phyloP scores from a whole-genome alignment of 495 filamentous ascomycete species.

The Cairneyella variabilis region DNA sequence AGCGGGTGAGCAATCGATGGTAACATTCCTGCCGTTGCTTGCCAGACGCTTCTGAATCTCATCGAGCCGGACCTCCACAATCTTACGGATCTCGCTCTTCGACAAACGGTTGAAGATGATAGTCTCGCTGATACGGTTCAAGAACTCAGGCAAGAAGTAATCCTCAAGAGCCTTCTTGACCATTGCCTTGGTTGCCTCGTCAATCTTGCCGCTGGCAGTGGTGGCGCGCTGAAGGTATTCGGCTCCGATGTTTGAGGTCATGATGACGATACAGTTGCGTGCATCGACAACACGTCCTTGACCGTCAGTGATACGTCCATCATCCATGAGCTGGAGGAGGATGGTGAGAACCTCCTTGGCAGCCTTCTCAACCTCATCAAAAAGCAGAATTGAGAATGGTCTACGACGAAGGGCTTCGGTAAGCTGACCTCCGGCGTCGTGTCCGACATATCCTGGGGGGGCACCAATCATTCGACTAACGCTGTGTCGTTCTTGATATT shows the following conservation, averaged over 20 bases:
- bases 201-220: constrained; percentile 76
- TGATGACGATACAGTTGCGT: constrained; percentile 96
- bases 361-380: constrained; percentile 97
- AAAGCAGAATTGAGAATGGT: constrained; percentile 96
- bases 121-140: constrained; percentile 90
- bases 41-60: constrained; percentile 89
- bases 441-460: constrained; percentile 93
- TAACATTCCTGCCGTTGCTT: constrained; percentile 76
- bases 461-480: constrained; percentile 97
- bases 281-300: constrained; percentile 94
- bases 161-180: constrained; percentile 85
- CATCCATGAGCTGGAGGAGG: constrained; percentile 96
- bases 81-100: constrained; percentile 81
- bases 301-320: constrained; percentile 96
- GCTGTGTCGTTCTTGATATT: constrained; percentile 97
- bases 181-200: constrained; percentile 78
- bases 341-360: constrained; percentile 97
- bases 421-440: constrained; percentile 92
- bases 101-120: constrained; percentile 99
- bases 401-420: constrained; percentile 89
- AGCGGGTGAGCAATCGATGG: constrained; percentile 68
- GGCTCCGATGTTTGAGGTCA: constrained; percentile 96
- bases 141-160: constrained; percentile 97
- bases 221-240: constrained; percentile 83
- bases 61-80: constrained; percentile 83